Conservation (phyloP, 2,329 filamentous ascomycete genomes). For the Talaromyces islandicus region DNA sequence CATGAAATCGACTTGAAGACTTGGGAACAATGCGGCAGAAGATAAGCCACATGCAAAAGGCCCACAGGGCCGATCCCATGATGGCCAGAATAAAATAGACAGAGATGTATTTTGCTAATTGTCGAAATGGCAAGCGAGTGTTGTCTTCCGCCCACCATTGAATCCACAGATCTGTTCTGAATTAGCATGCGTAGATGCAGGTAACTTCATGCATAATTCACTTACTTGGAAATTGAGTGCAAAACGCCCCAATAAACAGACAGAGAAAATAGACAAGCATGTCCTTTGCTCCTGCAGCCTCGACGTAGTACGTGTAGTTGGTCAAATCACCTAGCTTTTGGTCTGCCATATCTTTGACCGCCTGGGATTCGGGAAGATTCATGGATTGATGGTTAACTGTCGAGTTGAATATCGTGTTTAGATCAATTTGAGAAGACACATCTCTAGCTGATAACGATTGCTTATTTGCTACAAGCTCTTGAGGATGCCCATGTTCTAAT, state of each 20-base stretch:
- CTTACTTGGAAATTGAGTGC: constrained; percentile 35
- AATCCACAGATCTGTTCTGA: constrained; percentile 3
- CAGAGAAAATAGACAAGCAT: constrained; percentile 29
- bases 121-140: not conserved
- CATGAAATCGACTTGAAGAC: not conserved
- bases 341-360: no score
- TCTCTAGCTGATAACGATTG: no score
- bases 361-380: no score
- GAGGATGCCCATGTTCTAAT: no score
- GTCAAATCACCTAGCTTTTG: not conserved
- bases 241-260: constrained; percentile 32
- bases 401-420: no score
- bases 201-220: no score
- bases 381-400: no score
- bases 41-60: constrained; percentile 6
- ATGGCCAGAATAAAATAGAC: not conserved
- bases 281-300: constrained; percentile 29
- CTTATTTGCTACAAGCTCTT: no score
- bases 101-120: not conserved
- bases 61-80: constrained; percentile 2
- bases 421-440: no score
- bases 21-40: constrained; percentile 6
- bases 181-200: not conserved
- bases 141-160: constrained; percentile 8
- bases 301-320: constrained; percentile 12